Conservation (phyloP, 306 rosid genomes). For the Neltuma alba region DNA sequence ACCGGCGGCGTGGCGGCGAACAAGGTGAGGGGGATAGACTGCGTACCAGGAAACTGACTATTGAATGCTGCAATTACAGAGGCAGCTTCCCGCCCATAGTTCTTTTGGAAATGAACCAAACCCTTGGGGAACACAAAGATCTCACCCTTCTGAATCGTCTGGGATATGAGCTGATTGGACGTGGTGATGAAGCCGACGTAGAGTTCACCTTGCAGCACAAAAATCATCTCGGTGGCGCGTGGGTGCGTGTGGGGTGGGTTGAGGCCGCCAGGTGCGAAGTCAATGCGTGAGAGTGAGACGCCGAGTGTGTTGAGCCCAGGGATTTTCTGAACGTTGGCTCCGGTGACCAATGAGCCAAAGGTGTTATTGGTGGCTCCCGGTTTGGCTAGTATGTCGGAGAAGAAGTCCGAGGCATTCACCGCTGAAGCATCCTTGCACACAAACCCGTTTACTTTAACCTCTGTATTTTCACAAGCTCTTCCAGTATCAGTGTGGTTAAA, state of each 20-base stretch:
- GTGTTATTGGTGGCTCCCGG: constrained; percentile 82
- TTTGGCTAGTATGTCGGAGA: constrained; percentile 52
- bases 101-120: constrained; percentile 83
- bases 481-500: not conserved
- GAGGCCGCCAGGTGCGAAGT: constrained; percentile 83
- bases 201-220: constrained; percentile 67
- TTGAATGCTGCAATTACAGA: constrained; percentile 74
- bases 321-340: constrained; percentile 70
- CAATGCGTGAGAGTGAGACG: constrained; percentile 72
- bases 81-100: constrained; percentile 58
- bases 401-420: constrained; percentile 72
- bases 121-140: constrained; percentile 81
- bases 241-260: constrained; percentile 98
- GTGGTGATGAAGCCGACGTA: constrained; percentile 88
- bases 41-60: constrained; percentile 86
- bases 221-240: constrained; percentile 83
- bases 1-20: constrained; percentile 71
- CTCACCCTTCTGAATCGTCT: constrained; percentile 70
- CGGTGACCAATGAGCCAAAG: constrained; percentile 64
- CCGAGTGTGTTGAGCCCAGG: constrained; percentile 92
- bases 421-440: constrained; percentile 62
- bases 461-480: constrained; percentile 47
- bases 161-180: constrained; percentile 58
- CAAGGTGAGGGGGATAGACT: constrained; percentile 58
- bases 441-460: constrained; percentile 67